Conservation (phyloP, 805 yeast species). For the Candida arabinofermentans region DNA sequence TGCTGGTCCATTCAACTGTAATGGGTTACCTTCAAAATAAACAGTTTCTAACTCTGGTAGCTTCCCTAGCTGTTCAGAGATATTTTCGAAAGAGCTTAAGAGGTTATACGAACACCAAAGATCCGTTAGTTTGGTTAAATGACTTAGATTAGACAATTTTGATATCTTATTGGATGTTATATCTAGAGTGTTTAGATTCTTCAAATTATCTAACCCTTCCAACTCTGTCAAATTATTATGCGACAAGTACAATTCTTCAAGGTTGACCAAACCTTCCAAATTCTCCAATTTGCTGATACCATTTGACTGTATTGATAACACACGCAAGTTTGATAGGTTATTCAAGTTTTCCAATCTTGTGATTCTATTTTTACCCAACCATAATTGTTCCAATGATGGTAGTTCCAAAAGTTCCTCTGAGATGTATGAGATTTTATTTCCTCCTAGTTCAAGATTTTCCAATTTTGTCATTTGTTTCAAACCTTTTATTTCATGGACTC, state of each 20-base stretch:
- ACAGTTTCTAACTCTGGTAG: conserved; percentile 75
- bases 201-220: conserved; percentile 72
- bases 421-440: conserved; percentile 64
- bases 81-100: conserved; percentile 62
- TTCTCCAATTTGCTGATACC: conserved; percentile 76
- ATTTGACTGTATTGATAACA: conserved; percentile 87
- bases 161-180: conserved; percentile 70
- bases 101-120: conserved; percentile 88
- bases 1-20: conserved; percentile 68
- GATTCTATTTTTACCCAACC: conserved; percentile 91
- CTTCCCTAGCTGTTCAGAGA: conserved; percentile 60
- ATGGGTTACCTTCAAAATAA: conserved; percentile 90
- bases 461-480: conserved; percentile 53
- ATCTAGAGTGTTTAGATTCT: conserved; percentile 69
- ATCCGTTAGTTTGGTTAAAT: conserved; percentile 73
- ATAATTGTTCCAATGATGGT: conserved; percentile 62
- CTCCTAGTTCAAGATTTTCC: conserved; percentile 82
- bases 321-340: conserved; percentile 55
- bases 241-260: conserved; percentile 85
- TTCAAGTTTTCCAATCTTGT: conserved; percentile 57
- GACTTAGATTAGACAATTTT: conserved; percentile 59
- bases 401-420: conserved; percentile 53
- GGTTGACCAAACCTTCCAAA: conserved; percentile 60
- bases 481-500: conserved; percentile 67
- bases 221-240: conserved; percentile 74